Conservation (phyloP, 345 rosid species). For the Boechera stricta region DNA sequence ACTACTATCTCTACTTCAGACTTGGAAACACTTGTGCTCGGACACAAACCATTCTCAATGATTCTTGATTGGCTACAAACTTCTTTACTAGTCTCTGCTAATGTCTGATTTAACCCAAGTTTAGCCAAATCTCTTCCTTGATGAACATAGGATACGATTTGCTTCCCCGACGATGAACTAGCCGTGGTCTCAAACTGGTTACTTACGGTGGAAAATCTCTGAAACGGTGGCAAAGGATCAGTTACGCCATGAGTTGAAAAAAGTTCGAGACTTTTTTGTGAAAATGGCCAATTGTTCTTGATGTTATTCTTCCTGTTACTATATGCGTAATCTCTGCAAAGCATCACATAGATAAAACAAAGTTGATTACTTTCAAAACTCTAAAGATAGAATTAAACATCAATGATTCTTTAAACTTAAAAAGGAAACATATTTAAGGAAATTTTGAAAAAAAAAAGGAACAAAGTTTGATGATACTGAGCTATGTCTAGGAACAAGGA, state of each 20-base stretch:
- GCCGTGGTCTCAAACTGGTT: conserved; percentile 46
- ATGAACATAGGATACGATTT: conserved; percentile 42
- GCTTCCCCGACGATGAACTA: conserved; percentile 47
- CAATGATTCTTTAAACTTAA: background rate
- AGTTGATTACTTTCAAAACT: conserved; percentile 16
- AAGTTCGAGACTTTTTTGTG: conserved; percentile 71
- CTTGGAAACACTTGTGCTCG: conserved; percentile 58
- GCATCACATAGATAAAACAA: conserved; percentile 16
- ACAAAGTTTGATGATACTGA: background rate
- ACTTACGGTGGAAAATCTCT: conserved; percentile 51
- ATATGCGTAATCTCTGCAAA: conserved; percentile 89
- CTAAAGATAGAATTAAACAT: background rate
- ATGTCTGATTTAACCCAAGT: conserved; percentile 40
- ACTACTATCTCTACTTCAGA: conserved; percentile 54
- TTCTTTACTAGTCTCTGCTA: conserved; percentile 50
- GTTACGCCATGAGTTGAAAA: conserved; percentile 87
- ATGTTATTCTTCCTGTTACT: conserved; percentile 74
- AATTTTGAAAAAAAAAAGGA: background rate
- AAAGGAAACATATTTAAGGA: background rate
- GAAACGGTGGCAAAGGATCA: conserved; percentile 89
- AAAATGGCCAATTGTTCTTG: conserved; percentile 92
- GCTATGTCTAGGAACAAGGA: background rate
- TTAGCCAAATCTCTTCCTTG: conserved; percentile 39
- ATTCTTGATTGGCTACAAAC: conserved; percentile 42
- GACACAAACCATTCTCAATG: conserved; percentile 64